phyloP scores from a whole-genome alignment of 768 basidiomycete genomes.

The Lactifluus rugatus region DNA sequence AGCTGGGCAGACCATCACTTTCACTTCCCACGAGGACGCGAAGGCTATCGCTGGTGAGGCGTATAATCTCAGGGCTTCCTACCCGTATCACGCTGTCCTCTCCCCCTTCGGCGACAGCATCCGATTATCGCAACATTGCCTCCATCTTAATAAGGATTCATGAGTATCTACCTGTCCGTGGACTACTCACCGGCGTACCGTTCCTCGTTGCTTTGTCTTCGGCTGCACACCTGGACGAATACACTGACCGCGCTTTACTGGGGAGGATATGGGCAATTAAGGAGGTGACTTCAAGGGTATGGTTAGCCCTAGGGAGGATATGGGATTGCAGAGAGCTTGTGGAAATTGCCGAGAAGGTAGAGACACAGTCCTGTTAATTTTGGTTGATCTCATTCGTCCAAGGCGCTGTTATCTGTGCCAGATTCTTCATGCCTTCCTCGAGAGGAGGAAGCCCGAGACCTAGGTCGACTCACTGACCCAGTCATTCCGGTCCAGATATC shows the following conservation, averaged over 20 bases:
- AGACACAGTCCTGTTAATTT: neutral
- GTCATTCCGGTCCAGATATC: constrained; percentile 8
- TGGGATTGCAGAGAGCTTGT: constrained; percentile 57
- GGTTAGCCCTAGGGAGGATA: constrained; percentile 56
- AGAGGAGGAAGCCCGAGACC: neutral
- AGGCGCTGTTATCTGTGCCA: constrained; percentile 15
- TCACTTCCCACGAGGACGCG: constrained; percentile 41
- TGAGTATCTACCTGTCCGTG: constrained; percentile 63
- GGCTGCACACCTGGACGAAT: constrained; percentile 37
- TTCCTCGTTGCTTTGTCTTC: constrained; percentile 74
- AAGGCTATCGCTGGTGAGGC: constrained; percentile 47
- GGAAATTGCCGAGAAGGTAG: constrained; percentile 47
- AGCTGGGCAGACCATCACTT: constrained; percentile 38
- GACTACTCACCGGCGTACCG: constrained; percentile 67
- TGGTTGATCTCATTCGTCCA: neutral
- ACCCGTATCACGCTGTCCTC: constrained; percentile 34
- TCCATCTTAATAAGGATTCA: constrained; percentile 59
- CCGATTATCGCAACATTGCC: constrained; percentile 67
- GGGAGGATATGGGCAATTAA: constrained; percentile 46
- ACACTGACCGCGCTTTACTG: constrained; percentile 30
- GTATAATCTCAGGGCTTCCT: constrained; percentile 41
- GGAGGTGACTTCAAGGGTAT: constrained; percentile 53
- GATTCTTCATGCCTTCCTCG: constrained; percentile 7
- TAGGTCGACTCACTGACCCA: constrained; percentile 4
- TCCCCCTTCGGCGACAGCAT: constrained; percentile 43